Base-by-base conservation (phyloP, 1,139 yeast species). In the Candida sp. region DNA sequence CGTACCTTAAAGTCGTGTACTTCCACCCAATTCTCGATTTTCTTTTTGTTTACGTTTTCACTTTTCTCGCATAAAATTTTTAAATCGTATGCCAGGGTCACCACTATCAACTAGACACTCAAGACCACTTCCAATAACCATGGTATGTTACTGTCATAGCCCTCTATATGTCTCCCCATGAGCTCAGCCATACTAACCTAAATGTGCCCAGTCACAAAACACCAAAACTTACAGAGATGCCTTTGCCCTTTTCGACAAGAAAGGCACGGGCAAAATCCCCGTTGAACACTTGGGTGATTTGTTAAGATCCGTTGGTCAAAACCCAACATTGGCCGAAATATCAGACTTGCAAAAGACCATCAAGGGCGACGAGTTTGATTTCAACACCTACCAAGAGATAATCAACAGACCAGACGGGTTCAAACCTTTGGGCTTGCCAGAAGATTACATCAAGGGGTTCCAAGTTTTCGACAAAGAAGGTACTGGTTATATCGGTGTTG, bases 391-490 rank as follows among this genome's bases (percentile, higher is more conserved):
- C 70, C 85, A 87, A 57, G 83, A 84, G 69, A 81, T 90, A 62
- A 86, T 90, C 60, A 86, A 86, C 68, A 85, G 97, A 70, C 96
- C 96, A 46, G 93, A 89, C 62, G 97, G 97, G 0, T 91, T 90
- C 81, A 88, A 88, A 71, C 86, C 93, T 34, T 81, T 90, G 55
- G 97, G 97, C n/a, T 89, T 88, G 62, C 94, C 96, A 27, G 99
- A 94, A 67, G 99, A 94, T 70, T 94, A 94, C 72, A 85, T 94
- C 65, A 90, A 96, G 66, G 99, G 98, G 1, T 94, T 94, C 83
- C 98, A 94, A 74, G 98, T 94, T 8, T 94, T 94, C 60, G 99
- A 94, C 75, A 96, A 93, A 77, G 97, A 92, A 59, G 85, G 88
- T 58, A 88, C 98, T 23, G 99, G 99, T 6, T 88, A 87, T 74